phyloP scores from a whole-genome alignment of 2,329 filamentous ascomycete species.

The Mycosphaerella arachidis region DNA sequence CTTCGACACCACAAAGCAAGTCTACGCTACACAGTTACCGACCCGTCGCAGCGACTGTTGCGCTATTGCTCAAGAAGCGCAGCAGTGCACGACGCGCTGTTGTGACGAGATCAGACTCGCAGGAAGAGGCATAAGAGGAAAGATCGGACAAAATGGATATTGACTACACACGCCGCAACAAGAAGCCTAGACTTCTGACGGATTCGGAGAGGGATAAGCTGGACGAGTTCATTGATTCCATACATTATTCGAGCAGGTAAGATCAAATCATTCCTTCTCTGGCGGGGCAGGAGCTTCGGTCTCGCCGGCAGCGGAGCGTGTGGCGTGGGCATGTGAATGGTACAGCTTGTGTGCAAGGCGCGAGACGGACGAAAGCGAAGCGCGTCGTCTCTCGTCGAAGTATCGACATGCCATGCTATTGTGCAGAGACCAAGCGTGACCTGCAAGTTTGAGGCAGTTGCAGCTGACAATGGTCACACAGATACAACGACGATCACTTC shows the following conservation, averaged over 20 bases:
- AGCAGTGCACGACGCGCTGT: background rate
- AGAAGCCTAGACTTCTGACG: slow-evolving; percentile 71
- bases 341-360: background rate
- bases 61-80: background rate
- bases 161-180: slow-evolving; percentile 81
- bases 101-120: background rate
- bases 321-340: background rate
- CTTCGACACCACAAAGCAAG: background rate
- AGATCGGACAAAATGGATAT: slow-evolving; percentile 52
- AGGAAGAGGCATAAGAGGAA: background rate
- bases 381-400: background rate
- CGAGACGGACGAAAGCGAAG: background rate
- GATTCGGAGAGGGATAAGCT: slow-evolving; percentile 77
- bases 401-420: background rate
- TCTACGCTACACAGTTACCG: background rate
- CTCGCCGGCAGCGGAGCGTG: background rate
- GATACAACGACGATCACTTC: slow-evolving; percentile 87
- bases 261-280: slow-evolving; percentile 22
- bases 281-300: background rate
- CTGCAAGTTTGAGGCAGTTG: background rate
- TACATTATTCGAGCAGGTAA: slow-evolving; percentile 91
- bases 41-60: background rate
- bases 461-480: slow-evolving; percentile 37
- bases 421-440: background rate
- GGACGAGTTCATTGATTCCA: slow-evolving; percentile 86